Evolutionary conservation across 371 early-diverging fungal genomes (phyloP).

Genomic region (Mucor indicus): DNA sequence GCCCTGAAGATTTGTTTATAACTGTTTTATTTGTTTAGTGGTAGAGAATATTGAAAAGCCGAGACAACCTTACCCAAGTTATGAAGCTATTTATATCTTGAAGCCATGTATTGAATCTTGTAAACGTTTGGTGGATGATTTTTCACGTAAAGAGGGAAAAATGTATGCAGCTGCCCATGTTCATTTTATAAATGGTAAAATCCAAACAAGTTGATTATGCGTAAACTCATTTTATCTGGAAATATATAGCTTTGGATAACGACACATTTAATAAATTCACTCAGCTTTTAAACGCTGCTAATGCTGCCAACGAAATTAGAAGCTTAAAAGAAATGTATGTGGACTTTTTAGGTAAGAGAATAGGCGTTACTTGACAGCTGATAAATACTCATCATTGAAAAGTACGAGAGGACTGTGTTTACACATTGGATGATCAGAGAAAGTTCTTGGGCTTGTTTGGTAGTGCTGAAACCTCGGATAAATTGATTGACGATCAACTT

Average conservation of each 20-base stretch:
- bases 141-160: conserved; percentile 50
- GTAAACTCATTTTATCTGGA: neutral
- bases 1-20: neutral
- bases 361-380: neutral
- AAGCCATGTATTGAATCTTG: conserved; percentile 80
- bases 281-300: conserved; percentile 47
- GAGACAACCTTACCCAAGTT: conserved; percentile 79
- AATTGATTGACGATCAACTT: conserved; percentile 58
- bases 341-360: conserved; percentile 60
- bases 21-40: conserved; percentile 7
- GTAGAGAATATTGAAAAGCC: conserved; percentile 75
- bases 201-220: neutral
- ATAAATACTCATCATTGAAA: neutral
- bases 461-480: conserved; percentile 26
- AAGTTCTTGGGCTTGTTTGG: conserved; percentile 65
- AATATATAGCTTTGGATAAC: conserved; percentile 17
- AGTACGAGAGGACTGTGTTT: conserved; percentile 83
- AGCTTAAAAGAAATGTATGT: conserved; percentile 73
- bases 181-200: conserved; percentile 72
- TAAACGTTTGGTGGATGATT: conserved; percentile 78
- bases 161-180: conserved; percentile 81
- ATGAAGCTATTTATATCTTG: conserved; percentile 92
- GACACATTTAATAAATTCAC: conserved; percentile 45
- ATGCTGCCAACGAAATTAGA: conserved; percentile 52
- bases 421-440: conserved; percentile 69